These are phyloP conservation scores for Candida sithepensis DNA, from an alignment of 805 yeast genomes.

Conservation along the genomic window DNA sequence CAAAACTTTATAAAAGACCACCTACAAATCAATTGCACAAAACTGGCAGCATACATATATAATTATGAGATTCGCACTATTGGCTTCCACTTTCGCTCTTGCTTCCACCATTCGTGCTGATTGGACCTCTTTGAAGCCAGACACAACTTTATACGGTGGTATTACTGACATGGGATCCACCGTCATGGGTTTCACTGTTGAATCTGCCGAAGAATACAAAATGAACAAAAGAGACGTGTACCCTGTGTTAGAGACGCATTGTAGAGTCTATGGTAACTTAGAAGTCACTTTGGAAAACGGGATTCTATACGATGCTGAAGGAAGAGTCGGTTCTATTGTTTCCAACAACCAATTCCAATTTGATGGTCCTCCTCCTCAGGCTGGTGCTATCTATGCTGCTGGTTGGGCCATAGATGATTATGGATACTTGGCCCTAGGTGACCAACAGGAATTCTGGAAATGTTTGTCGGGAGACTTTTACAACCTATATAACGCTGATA, in stretches of 20 bases:
- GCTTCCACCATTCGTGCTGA: neutral
- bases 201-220: neutral
- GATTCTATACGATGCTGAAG: slow-evolving; percentile 36
- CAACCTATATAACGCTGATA: slow-evolving; percentile 43
- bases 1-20: too few species aligned
- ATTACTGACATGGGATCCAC: neutral
- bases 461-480: slow-evolving; percentile 45
- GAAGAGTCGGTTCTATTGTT: slow-evolving; percentile 46
- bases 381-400: slow-evolving; percentile 24
- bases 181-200: neutral
- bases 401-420: slow-evolving; percentile 38
- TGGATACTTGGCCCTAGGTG: slow-evolving; percentile 41
- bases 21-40: too few species aligned
- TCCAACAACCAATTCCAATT: slow-evolving; percentile 53
- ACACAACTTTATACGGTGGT: neutral
- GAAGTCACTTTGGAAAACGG: slow-evolving; percentile 35
- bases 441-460: slow-evolving; percentile 37
- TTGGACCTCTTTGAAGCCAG: neutral
- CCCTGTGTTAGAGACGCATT: neutral
- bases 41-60: too few species aligned
- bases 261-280: slow-evolving; percentile 27
- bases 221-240: neutral
- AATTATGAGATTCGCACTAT: neutral
- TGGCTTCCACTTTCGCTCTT: neutral
- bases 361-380: slow-evolving; percentile 28